Evolutionary conservation across 441 rosid species (phyloP), one percentile per base, ranked within the genome.

Genomic region (Arabidopsis lyrata): DNA sequence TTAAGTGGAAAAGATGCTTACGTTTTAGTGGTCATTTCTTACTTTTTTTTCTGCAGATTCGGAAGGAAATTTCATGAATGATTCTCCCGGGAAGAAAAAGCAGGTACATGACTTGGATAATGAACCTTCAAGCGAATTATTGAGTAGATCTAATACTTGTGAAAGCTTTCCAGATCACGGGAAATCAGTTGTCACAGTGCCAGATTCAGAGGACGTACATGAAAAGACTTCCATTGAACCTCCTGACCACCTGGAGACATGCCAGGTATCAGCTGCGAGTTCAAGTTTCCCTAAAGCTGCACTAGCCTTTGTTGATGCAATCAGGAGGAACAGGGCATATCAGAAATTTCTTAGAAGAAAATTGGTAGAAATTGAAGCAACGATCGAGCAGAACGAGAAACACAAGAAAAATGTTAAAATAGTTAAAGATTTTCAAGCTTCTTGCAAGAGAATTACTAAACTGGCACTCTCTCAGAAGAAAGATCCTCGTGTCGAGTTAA

Each of bases 311-410:
- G 63, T 90, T 72, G 87, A 83, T 63, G 92, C 97, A 18, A 87
- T 95, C 72, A 85, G 86, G 83, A 92, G 45, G 88, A 95, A 95
- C 72, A 88, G 96, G 73, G 81, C 88, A 1, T 89, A 81, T 63
- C 99, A 95, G 85, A 90, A 78, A 83, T 85, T 89, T 55, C 75
- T 89, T 18, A 79, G 90, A 66, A 77, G 71, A 76, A 90, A 95
- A 81, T 75, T 95, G 83, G 73, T 68, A 67, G 85, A 88, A 53
- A 83, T 89, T 78, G 96, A 90, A 79, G 87, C 91, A 57, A 88
- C 88, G 64, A 89, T 92, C 50, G 97, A 85, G 91, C 90, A 87
- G 87, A 92, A 87, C 81, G 85, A 86, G 86, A 84, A 87, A 81
- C 82, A 88, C 85, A 83, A 73, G 84, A 85, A 88, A 54, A 89